Conservation (phyloP, 768 basidiomycete genomes). For the Leccinum subtestaceum region DNA sequence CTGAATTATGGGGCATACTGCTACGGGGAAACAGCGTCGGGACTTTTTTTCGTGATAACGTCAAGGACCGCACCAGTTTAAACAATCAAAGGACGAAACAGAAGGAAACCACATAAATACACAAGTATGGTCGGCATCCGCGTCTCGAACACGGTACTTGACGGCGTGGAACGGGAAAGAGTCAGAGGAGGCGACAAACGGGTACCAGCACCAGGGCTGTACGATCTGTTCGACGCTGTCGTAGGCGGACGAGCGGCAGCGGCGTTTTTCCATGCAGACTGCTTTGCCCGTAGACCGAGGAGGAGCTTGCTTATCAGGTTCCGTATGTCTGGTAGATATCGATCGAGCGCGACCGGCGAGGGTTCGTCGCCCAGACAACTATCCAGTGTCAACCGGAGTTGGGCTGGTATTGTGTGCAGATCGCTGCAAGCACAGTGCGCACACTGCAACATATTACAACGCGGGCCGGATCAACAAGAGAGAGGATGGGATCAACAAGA, state of each 20-base stretch:
- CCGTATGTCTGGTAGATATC: slow-evolving; percentile 32
- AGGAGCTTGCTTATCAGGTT: no score
- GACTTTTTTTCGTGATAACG: background rate
- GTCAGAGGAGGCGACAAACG: background rate
- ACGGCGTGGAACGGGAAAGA: background rate
- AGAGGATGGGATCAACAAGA: background rate
- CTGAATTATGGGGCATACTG: background rate
- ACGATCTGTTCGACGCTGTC: slow-evolving; percentile 1
- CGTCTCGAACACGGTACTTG: background rate
- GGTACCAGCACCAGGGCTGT: background rate
- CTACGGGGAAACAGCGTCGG: background rate
- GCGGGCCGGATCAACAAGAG: no score
- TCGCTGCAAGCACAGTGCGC: slow-evolving; percentile 30
- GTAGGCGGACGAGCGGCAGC: slow-evolving; percentile 9
- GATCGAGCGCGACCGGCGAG: slow-evolving; percentile 32
- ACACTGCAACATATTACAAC: background rate
- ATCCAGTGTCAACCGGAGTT: slow-evolving; percentile 40
- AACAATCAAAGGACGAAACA: background rate
- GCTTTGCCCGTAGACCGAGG: no score
- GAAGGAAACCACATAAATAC: background rate
- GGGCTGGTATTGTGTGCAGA: slow-evolving; percentile 35
- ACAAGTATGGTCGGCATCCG: background rate
- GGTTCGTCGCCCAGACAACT: slow-evolving; percentile 43
- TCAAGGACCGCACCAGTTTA: background rate
- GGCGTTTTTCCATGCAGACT: slow-evolving; percentile 29